Evolutionary conservation across 352 stramenopile species (phyloP).

Genomic region (Pythium phragmitis): DNA sequence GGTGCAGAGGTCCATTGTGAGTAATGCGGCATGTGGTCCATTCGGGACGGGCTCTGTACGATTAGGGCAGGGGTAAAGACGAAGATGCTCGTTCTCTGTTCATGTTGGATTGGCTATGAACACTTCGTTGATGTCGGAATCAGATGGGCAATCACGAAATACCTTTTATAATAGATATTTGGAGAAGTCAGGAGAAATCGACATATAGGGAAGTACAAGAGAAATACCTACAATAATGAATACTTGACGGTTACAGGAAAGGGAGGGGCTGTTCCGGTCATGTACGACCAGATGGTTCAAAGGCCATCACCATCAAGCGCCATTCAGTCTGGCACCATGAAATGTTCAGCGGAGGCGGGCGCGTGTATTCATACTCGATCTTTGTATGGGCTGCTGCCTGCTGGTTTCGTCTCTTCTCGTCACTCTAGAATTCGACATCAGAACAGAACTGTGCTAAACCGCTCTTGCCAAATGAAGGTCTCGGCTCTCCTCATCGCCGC

Average conservation of each 20-base stretch:
- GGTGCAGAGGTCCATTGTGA: no score
- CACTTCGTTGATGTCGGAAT: slow-evolving; percentile 12
- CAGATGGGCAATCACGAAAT: slow-evolving; percentile 12
- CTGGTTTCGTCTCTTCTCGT: background rate
- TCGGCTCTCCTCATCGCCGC: slow-evolving; percentile 9
- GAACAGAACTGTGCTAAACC: slow-evolving; percentile 9
- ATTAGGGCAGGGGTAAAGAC: background rate
- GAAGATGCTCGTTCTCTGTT: background rate
- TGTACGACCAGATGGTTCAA: background rate
- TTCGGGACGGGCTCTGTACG: background rate
- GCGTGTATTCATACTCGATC: background rate
- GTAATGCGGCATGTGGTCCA: background rate
- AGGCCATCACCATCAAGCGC: background rate
- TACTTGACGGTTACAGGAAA: background rate
- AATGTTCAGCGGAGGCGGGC: background rate
- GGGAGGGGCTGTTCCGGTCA: background rate
- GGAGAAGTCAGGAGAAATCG: background rate
- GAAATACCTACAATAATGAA: background rate
- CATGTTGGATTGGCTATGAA: background rate
- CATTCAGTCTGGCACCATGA: background rate
- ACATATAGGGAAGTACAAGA: background rate
- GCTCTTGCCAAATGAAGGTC: slow-evolving; percentile 17
- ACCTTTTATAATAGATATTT: slow-evolving; percentile 4
- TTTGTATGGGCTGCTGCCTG: background rate
- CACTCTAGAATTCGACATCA: slow-evolving; percentile 9